Evolutionary conservation across 345 rosid species (phyloP).

Genomic region (Ceriops decandra): DNA sequence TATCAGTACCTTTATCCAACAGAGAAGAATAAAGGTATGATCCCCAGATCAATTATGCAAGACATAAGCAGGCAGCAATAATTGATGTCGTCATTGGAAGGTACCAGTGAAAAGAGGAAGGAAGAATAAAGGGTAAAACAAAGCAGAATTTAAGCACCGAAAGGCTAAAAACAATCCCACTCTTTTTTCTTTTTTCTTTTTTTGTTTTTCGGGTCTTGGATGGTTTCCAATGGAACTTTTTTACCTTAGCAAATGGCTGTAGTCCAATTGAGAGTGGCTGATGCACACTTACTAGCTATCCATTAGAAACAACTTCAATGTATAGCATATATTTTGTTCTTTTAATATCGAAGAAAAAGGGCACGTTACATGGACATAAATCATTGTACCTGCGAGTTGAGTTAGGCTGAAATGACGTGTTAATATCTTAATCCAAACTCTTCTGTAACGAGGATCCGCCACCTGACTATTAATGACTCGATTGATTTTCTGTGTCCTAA

Average conservation of each 20-base stretch:
- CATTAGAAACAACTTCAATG: not conserved
- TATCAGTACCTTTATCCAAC: conserved; percentile 3
- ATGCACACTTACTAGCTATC: not conserved
- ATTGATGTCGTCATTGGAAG: conserved; percentile 17
- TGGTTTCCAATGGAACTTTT: conserved; percentile 41
- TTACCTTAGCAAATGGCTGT: conserved; percentile 15
- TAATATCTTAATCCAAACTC: too few species aligned
- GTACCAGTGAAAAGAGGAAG: conserved; percentile 14
- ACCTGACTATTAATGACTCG: too few species aligned
- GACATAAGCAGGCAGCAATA: conserved; percentile 13
- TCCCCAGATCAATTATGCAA: conserved; percentile 1
- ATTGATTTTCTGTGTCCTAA: too few species aligned
- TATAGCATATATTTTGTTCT: not conserved
- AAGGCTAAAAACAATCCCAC: conserved; percentile 39
- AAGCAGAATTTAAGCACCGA: conserved; percentile 58
- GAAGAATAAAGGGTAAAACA: conserved; percentile 23
- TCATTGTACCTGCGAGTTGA: too few species aligned
- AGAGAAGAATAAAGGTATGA: not conserved
- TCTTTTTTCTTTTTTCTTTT: not conserved
- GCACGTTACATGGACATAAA: too few species aligned
- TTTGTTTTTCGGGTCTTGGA: not conserved
- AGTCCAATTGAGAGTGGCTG: not conserved
- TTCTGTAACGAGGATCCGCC: too few species aligned
- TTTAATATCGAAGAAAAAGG: too few species aligned
- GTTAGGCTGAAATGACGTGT: too few species aligned